Conservation (phyloP, 2,329 filamentous ascomycete species). For the Colletotrichum trifolii region DNA sequence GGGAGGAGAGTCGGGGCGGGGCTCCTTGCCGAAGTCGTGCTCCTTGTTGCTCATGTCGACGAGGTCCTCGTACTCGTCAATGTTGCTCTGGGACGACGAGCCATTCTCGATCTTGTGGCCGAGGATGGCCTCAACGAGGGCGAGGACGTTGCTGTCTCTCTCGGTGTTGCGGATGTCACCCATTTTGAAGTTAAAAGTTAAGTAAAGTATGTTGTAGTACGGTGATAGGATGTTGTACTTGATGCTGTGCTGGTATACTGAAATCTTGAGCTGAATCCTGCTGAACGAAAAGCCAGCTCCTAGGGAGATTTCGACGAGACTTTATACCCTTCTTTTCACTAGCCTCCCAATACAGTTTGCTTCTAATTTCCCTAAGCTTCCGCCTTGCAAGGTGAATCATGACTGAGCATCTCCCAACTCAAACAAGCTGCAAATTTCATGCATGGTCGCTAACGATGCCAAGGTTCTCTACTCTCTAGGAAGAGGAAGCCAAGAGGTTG, state of each 20-base stretch:
- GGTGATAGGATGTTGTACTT: conserved; percentile 14
- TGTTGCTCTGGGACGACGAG: conserved; percentile 40
- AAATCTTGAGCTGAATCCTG: conserved; percentile 4
- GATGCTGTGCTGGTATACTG: neutral
- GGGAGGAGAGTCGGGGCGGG: conserved; percentile 49
- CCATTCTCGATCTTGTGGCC: conserved; percentile 46
- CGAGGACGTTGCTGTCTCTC: conserved; percentile 37
- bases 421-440: conserved; percentile 10
- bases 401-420: conserved; percentile 23
- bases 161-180: conserved; percentile 30
- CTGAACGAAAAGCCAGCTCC: rapidly evolving
- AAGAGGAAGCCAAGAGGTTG: neutral
- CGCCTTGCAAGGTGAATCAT: conserved; percentile 26
- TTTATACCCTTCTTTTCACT: conserved; percentile 19
- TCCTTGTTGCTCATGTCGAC: conserved; percentile 42
- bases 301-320: neutral
- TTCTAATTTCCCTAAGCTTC: neutral
- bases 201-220: conserved; percentile 29
- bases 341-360: neutral
- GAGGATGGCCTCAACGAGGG: conserved; percentile 52
- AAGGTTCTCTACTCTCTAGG: conserved; percentile 28
- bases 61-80: conserved; percentile 48
- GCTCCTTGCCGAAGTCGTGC: conserved; percentile 39
- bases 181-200: conserved; percentile 36
- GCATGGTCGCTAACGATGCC: conserved; percentile 21